Evolutionary conservation across 83 land plant genomes (phyloP).

Genomic region (Picea mariana): DNA sequence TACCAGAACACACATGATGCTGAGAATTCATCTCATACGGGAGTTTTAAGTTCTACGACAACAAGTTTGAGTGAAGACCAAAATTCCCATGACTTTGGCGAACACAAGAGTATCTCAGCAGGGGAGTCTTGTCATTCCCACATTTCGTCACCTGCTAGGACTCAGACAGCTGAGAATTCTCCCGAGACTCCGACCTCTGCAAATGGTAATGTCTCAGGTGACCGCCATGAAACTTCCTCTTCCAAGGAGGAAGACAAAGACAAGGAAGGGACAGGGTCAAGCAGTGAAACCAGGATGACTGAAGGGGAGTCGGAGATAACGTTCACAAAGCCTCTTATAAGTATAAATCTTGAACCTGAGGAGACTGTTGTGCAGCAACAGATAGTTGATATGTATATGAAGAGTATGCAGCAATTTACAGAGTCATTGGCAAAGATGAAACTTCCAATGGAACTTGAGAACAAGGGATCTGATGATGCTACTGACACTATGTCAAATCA

Average conservation of each 20-base stretch:
- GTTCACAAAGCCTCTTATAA: slow-evolving; percentile 40
- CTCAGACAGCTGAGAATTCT: slow-evolving; percentile 13
- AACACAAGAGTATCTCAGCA: slow-evolving; percentile 23
- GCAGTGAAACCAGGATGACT: not conserved
- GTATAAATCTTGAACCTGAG: slow-evolving; percentile 45
- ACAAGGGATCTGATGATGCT: slow-evolving; percentile 15
- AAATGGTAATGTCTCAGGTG: slow-evolving; percentile 7
- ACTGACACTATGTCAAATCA: slow-evolving; percentile 27
- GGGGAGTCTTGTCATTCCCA: slow-evolving; percentile 24
- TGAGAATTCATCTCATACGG: slow-evolving; percentile 27
- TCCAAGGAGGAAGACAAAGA: not conserved
- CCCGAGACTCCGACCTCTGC: slow-evolving; percentile 37
- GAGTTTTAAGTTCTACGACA: slow-evolving; percentile 36
- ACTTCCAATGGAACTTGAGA: slow-evolving; percentile 65
- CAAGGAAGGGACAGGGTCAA: slow-evolving; percentile 18
- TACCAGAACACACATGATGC: slow-evolving; percentile 13
- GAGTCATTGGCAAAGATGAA: slow-evolving; percentile 55
- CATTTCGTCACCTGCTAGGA: slow-evolving; percentile 13
- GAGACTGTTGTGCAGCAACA: slow-evolving; percentile 70
- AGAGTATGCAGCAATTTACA: slow-evolving; percentile 85
- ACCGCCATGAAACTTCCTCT: not conserved
- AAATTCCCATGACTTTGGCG: slow-evolving; percentile 29
- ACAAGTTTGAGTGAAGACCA: slow-evolving; percentile 51
- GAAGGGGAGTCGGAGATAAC: slow-evolving; percentile 21
- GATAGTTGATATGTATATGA: slow-evolving; percentile 87